A percentile compares a stretch with the other conserved stretches of the same genome.
Conservation (phyloP, 345 rosid genomes). For the Chamaenerion angustifolium region DNA sequence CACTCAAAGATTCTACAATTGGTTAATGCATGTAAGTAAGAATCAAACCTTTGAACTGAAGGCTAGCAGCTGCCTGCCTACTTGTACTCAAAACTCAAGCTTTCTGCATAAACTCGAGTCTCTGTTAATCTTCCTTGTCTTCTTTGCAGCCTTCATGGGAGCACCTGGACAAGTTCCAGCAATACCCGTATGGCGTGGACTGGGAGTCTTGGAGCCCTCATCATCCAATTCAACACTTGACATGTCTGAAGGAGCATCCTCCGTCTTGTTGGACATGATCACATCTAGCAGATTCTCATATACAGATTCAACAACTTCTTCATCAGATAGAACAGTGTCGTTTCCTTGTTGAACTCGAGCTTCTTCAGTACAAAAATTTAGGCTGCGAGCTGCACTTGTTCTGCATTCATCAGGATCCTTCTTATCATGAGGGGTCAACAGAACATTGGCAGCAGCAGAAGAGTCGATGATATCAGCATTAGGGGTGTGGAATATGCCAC, state of each 20-base stretch:
- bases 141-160: conserved; percentile 31
- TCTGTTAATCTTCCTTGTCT: conserved; percentile 16
- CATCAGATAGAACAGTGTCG: conserved; percentile 21
- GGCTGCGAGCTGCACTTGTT: conserved; percentile 24
- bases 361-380: conserved; percentile 17
- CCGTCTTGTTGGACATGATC: conserved; percentile 27
- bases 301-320: conserved; percentile 36
- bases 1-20: not conserved
- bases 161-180: conserved; percentile 51
- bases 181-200: conserved; percentile 20
- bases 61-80: too few species aligned
- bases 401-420: conserved; percentile 22
- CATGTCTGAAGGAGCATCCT: conserved; percentile 19
- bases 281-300: conserved; percentile 38
- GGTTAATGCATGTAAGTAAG: not conserved
- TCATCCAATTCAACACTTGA: conserved; percentile 15
- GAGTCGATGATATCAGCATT: conserved; percentile 39
- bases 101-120: conserved; percentile 39
- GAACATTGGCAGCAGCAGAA: conserved; percentile 30
- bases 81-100: conserved; percentile 32
- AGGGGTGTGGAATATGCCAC: conserved; percentile 28
- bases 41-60: not conserved
- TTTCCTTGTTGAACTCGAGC: conserved; percentile 5
- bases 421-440: conserved; percentile 28
- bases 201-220: conserved; percentile 31